Base-by-base conservation (phyloP, 1,284 basidiomycete genomes). In the Mycena citricolor region DNA sequence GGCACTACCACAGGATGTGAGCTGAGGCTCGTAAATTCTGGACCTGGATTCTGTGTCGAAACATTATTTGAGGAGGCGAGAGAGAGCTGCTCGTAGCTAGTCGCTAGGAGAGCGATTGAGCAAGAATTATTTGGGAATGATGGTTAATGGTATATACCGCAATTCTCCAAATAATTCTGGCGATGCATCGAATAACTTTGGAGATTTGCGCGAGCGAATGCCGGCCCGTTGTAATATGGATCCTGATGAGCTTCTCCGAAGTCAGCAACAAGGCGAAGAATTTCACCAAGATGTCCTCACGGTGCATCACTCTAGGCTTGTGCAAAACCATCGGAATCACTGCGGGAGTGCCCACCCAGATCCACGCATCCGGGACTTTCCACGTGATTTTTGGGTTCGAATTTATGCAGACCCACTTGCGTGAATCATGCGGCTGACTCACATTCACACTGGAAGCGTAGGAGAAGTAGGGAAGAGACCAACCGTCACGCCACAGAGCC, bases 1-100 rank as follows among this genome's bases (percentile, higher is more conserved):
- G 50, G 50, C 3, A 45, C 42, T 3, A 42, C 46, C 7, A 48
- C 42, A 7, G 46, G 46, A 0, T 39, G 42, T 3, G 46, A 24
- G 12, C 35, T 23, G 10, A 45, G 22, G 4, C 30, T 41, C 35
- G 21, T 21, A 39, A 39, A 45, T 23, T 8, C 20, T 23, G 33
- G 33, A 21, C 7, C 20, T 35, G 33, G 20, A 23, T 10, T 11
- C 20, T 5, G n/a, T 22, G 25, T 39, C 26, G 45, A 20, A 38
- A 26, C 14, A 16, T n/a, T n/a, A 16, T 23, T 28, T 21, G 33
- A 22, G 14, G 23, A 31, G 8, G 28, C n/a, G 10, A 21, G 28
- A 4, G 14, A 31, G 39, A 35, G 44, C 16, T 19, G 38, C 35
- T 33, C 33, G 41, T 41, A 36, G 31, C 17, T 28, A 22, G 44